Evolutionary conservation across 495 filamentous ascomycete genomes (phyloP).

Genomic region (Trichoderma gamsii): DNA sequence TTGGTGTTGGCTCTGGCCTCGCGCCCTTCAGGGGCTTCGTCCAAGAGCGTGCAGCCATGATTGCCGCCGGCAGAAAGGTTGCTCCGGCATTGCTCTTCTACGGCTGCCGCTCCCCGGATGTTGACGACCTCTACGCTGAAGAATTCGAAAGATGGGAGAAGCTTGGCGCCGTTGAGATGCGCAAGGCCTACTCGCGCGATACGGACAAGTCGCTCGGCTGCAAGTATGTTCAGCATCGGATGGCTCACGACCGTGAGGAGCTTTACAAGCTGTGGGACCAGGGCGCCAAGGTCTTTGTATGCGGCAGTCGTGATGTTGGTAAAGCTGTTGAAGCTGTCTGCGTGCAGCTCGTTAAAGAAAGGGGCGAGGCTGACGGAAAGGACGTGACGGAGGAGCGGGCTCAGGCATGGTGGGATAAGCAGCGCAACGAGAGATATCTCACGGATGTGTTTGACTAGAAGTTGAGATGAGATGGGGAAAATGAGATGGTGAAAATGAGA

Average conservation of each 20-base stretch:
- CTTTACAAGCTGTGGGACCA: conserved; percentile 47
- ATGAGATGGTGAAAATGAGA: not conserved
- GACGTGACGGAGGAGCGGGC: conserved; percentile 32
- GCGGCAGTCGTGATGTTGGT: conserved; percentile 57
- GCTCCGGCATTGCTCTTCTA: conserved; percentile 58
- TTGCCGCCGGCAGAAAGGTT: conserved; percentile 46
- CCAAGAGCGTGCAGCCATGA: conserved; percentile 56
- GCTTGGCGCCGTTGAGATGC: conserved; percentile 52
- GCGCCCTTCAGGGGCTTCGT: conserved; percentile 68
- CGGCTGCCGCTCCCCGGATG: conserved; percentile 52
- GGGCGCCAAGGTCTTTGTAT: conserved; percentile 61
- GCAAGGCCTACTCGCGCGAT: conserved; percentile 48
- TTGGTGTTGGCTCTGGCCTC: conserved; percentile 50
- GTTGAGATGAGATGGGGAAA: not conserved
- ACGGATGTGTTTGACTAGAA: conserved; percentile 60
- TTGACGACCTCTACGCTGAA: conserved; percentile 54
- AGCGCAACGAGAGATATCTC: conserved; percentile 58
- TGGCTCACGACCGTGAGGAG: conserved; percentile 48
- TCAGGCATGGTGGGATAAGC: conserved; percentile 49
- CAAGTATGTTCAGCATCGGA: conserved; percentile 57
- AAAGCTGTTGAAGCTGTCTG: conserved; percentile 47
- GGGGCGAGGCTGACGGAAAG: conserved; percentile 32
- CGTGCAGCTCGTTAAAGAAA: conserved; percentile 44
- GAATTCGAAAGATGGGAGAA: conserved; percentile 55
- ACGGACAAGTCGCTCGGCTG: conserved; percentile 28